Evolutionary conservation across 208 protist species (phyloP), one percentile per base, ranked within the genome.

Genomic region (Crithidia brevicula): DNA sequence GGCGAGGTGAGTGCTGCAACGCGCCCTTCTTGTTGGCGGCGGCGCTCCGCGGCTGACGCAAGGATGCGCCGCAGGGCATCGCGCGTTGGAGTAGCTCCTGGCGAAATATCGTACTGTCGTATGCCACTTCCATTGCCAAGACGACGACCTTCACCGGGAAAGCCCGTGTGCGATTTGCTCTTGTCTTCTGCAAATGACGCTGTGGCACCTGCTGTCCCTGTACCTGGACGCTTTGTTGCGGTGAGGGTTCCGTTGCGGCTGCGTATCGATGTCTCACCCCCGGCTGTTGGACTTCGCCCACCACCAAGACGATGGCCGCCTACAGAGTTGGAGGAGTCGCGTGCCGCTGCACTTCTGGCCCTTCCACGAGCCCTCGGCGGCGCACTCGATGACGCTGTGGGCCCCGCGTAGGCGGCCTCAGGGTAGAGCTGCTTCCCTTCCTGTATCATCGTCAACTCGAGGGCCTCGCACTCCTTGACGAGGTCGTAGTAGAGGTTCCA

Each of bases 401-500:
- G 30, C 10, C 69, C 56, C n/a, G 33, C 36, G 36, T 68, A 63
- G 36, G 61, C 40, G 0, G 58, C 50, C n/a, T 65, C 65, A 5
- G 86, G 82, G 46, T 92, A 88, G 18, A 88, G 52, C 45, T 64
- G 54, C 34, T 64, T 54, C 20, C 80, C 72, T 16, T 67, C 50
- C 43, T 52, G 60, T 0, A 86, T 72, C 42, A 91, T 76, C 5
- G 59, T 42, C 43, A 88, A 40, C 31, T 96, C 85, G 18, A 91
- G 58, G 28, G 63, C 77, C 57, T 94, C 88, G 57, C 87, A 92
- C 67, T 96, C 86, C 18, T 66, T 60, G 16, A 92, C 82, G 6
- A 96, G 75, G 22, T 93, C 56, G 38, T 91, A 76, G 67, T 94
- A 92, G 9, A 93, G 77, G 38, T 74, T 53, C 87, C 89, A 94